A percentile compares a stretch with the other conserved stretches of the same genome.
These are phyloP conservation scores for Macrophomina tecta DNA, from an alignment of 2,329 filamentous ascomycete genomes.

Conservation along the genomic window DNA sequence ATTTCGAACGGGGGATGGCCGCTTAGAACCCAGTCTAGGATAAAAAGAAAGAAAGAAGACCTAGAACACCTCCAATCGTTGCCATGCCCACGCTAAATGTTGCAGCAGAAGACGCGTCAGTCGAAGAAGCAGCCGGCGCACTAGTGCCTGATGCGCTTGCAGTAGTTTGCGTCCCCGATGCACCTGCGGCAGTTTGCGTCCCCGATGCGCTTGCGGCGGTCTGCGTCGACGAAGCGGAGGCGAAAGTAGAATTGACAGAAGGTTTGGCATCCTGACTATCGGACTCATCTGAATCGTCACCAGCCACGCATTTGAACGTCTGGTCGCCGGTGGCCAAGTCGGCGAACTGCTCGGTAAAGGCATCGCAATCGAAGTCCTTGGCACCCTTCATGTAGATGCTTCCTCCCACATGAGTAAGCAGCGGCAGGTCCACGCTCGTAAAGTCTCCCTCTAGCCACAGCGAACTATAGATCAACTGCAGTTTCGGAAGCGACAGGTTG, in stretches of 20 bases:
- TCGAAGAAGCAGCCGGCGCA: not conserved
- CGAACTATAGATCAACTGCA: conserved; percentile 5
- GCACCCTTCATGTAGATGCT: conserved; percentile 17
- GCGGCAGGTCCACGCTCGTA: conserved; percentile 7
- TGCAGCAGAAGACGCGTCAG: not conserved
- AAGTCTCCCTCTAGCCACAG: conserved; percentile 16
- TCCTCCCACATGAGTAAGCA: conserved; percentile 1
- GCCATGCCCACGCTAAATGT: conserved; percentile 4
- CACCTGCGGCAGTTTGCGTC: not conserved
- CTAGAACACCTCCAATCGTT: not conserved
- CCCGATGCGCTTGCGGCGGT: not conserved
- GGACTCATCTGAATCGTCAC: not conserved
- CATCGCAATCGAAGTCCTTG: conserved; percentile 9
- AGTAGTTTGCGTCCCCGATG: not conserved
- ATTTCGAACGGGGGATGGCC: not conserved
- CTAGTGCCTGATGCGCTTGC: not conserved
- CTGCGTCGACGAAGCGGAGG: not conserved
- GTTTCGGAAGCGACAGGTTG: conserved; percentile 7
- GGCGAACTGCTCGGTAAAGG: not conserved
- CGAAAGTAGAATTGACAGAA: not conserved
- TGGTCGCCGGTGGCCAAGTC: not conserved
- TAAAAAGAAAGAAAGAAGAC: conserved; percentile 1
- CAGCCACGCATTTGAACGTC: not conserved
- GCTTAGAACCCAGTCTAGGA: not conserved
- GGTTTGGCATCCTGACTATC: not conserved